These are phyloP conservation scores for Taphrina betulina DNA, from an alignment of 1,139 yeast species.

Conservation along the genomic window DNA sequence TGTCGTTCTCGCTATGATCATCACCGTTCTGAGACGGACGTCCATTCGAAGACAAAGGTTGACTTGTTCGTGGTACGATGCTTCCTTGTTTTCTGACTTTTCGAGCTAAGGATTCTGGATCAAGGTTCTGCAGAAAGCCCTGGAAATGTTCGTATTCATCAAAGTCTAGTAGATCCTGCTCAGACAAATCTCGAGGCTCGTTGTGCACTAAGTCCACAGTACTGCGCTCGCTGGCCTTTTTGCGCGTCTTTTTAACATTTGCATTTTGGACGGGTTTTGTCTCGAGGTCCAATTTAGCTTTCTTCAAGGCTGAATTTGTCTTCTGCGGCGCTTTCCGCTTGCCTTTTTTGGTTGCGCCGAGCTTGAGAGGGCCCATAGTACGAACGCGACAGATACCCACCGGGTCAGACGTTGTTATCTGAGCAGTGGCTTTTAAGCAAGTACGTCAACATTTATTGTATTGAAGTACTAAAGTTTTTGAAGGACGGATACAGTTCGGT, in stretches of 20 bases:
- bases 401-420: too few relatives aligned
- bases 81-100: conserved; percentile 2
- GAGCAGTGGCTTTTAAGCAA: too few relatives aligned
- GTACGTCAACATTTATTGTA: too few relatives aligned
- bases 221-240: conserved; percentile 1
- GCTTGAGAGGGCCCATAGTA: too few relatives aligned
- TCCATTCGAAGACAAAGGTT: not conserved
- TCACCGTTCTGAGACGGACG: not conserved
- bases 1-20: not conserved
- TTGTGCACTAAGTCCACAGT: conserved; percentile 19
- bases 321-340: too few relatives aligned
- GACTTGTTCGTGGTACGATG: not conserved
- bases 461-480: too few relatives aligned
- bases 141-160: conserved; percentile 26
- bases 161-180: conserved; percentile 26
- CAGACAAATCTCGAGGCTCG: conserved; percentile 14
- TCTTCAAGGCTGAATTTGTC: not conserved
- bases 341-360: too few relatives aligned
- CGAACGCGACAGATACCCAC: too few relatives aligned
- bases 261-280: not conserved
- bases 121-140: conserved; percentile 21
- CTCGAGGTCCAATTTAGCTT: not conserved
- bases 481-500: too few relatives aligned
- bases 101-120: conserved; percentile 24
- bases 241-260: not conserved